A percentile compares a stretch with the other conserved stretches of the same genome.
phyloP scores from a whole-genome alignment of 306 rosid species.

The Datisca glomerata region DNA sequence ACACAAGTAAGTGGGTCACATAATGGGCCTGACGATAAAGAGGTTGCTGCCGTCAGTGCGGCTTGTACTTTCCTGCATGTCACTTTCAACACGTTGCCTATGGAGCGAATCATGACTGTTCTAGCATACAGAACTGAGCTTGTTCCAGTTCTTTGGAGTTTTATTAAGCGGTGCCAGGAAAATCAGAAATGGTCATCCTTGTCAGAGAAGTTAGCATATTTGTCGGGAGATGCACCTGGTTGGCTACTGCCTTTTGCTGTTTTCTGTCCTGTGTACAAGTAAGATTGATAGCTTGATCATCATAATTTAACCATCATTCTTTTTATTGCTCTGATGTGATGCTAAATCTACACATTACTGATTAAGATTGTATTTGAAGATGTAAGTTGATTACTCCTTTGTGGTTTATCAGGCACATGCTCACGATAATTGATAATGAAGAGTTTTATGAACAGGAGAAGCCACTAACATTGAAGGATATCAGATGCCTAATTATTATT shows the following conservation, averaged over 20 bases:
- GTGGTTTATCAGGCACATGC: slow-evolving; percentile 70
- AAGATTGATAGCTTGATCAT: slow-evolving; percentile 15
- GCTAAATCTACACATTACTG: slow-evolving; percentile 6
- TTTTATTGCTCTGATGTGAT: slow-evolving; percentile 4
- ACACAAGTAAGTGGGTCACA: slow-evolving; percentile 32
- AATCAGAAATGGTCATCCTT: slow-evolving; percentile 71
- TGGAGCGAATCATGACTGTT: slow-evolving; percentile 83
- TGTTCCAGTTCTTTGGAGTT: slow-evolving; percentile 88
- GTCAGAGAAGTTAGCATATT: slow-evolving; percentile 58
- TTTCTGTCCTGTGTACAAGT: slow-evolving; percentile 97
- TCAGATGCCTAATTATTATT: slow-evolving; percentile 63
- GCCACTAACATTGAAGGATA: slow-evolving; percentile 80
- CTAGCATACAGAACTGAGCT: slow-evolving; percentile 92
- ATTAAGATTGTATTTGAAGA: slow-evolving; percentile 17
- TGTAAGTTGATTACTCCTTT: slow-evolving; percentile 12
- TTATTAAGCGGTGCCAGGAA: slow-evolving; percentile 86
- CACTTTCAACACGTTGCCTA: slow-evolving; percentile 67
- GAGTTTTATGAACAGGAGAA: slow-evolving; percentile 95
- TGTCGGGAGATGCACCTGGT: slow-evolving; percentile 89
- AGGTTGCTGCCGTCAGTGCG: slow-evolving; percentile 82
- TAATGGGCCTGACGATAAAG: slow-evolving; percentile 49
- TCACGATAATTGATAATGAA: slow-evolving; percentile 85
- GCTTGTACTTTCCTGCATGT: slow-evolving; percentile 85
- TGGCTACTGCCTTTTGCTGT: slow-evolving; percentile 93
- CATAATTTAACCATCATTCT: neutral